Evolutionary conservation across 1,139 yeast species (phyloP), one percentile per base, ranked within the genome.

Genomic region (Kurtzmaniella natalensis): DNA sequence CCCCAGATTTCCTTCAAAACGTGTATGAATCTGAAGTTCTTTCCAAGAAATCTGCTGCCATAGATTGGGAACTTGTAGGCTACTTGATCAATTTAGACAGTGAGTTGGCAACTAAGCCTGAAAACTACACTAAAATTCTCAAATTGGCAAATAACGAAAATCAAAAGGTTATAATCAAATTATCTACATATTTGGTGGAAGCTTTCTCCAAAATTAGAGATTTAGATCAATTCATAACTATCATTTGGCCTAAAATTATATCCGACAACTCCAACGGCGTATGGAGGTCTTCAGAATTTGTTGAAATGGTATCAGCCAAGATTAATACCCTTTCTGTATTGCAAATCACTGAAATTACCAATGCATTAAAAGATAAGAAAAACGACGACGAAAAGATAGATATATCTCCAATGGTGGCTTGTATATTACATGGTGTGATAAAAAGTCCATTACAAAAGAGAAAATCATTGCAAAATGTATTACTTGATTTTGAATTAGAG

Each of bases 151-250:
- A 47, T 11, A 18, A 33, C 3, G n/a, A 39, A n/a, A 16, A 23
- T 23, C 26, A 23, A 23, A 5, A 23, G 13, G 16, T 23, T 9
- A 11, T 23, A 5, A 5, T 23, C 3, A 23, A 23, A 13, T 47
- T 75, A n/a, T 68, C 71, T 32, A 47, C 52, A 2, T 58, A 62
- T 18, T 42, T 80, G 11, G 54, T 78, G 3, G 55, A 60, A 7
- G 72, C 81, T 8, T 73, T 69, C 47, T 60, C 68, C 4, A 71
- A 64, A 43, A 81, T 81, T 5, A 72, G 94, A 60, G 87, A 81
- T 35, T 59, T 78, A 28, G 57, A 56, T 7, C 53, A 56, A 4
- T 81, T 82, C 43, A 61, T 77, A 32, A 52, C 57, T 3, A 40
- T 46, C 1, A 51, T 65, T 10, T 80, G 84, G 81, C 55, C 60